phyloP scores from a whole-genome alignment of 495 filamentous ascomycete genomes.

The Penicillium atrosanguineum region DNA sequence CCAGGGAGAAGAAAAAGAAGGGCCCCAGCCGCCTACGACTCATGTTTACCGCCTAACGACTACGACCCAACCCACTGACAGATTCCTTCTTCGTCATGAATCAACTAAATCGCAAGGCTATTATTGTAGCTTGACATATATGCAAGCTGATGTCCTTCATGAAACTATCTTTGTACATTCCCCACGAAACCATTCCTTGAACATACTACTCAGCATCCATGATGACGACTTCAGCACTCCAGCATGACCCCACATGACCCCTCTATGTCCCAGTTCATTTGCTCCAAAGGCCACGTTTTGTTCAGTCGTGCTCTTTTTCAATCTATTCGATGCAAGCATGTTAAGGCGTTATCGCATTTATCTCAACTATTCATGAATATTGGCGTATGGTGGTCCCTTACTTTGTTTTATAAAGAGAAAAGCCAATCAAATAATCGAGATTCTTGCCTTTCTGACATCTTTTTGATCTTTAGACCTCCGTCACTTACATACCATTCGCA shows the following conservation, averaged over 20 bases:
- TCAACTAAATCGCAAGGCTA: neutral
- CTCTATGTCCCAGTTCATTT: neutral
- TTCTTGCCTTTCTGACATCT: neutral
- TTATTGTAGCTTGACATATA: neutral
- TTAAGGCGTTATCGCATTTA: neutral
- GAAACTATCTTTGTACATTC: conserved; percentile 1
- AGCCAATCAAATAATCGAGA: neutral
- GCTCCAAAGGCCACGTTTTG: neutral
- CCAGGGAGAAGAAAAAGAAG: conserved; percentile 42
- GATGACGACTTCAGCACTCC: conserved; percentile 1
- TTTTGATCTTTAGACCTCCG: too few species aligned
- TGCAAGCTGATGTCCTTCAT: neutral
- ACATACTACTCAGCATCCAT: conserved; percentile 1
- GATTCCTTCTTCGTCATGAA: neutral
- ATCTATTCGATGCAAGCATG: too few species aligned
- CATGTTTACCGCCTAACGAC: conserved; percentile 42
- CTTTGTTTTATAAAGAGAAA: neutral
- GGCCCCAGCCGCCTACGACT: conserved; percentile 41
- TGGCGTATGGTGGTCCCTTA: neutral
- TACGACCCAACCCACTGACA: neutral
- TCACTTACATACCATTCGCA: neutral
- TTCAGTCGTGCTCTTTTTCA: neutral
- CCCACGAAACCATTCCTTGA: neutral
- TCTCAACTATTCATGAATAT: neutral
- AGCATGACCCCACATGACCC: neutral